Percentiles rank a stretch among this genome's conserved stretches.
phyloP scores from a whole-genome alignment of 192 early-diverging fungal species.

The Pilobolus umbonatus region DNA sequence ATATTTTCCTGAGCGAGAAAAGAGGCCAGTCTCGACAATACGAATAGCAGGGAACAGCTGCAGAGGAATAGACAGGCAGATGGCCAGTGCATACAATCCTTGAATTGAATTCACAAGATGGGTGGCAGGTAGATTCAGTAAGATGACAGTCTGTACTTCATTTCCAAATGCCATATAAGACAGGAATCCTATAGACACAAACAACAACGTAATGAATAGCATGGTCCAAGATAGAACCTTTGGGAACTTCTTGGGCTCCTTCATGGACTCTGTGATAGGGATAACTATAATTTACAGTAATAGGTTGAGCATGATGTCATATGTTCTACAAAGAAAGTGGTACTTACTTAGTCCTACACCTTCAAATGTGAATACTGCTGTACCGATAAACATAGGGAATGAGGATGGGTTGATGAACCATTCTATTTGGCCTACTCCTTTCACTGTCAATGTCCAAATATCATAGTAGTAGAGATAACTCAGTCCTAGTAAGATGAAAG shows the following conservation, averaged over 20 bases:
- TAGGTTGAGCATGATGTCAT: too few species aligned
- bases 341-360: slow-evolving; percentile 63
- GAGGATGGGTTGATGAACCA: slow-evolving; percentile 59
- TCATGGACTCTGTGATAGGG: slow-evolving; percentile 54
- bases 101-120: slow-evolving; percentile 51
- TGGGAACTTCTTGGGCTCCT: slow-evolving; percentile 51
- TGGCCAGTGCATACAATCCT: slow-evolving; percentile 68
- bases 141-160: slow-evolving; percentile 65
- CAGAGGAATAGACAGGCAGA: slow-evolving; percentile 71
- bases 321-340: not conserved
- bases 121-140: slow-evolving; percentile 60
- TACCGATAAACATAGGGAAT: slow-evolving; percentile 89
- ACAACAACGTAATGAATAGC: slow-evolving; percentile 39
- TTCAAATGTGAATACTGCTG: slow-evolving; percentile 92
- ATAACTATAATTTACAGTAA: slow-evolving; percentile 28
- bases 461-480: slow-evolving; percentile 80
- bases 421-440: slow-evolving; percentile 56
- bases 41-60: slow-evolving; percentile 67
- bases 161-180: slow-evolving; percentile 66
- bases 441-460: slow-evolving; percentile 51
- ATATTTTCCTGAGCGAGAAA: slow-evolving; percentile 50
- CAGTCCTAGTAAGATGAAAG: slow-evolving; percentile 86
- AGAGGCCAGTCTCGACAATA: slow-evolving; percentile 63
- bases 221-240: slow-evolving; percentile 43
- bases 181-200: slow-evolving; percentile 40